Conservation (phyloP, 352 stramenopile species). For the Pythium dissotocum region DNA sequence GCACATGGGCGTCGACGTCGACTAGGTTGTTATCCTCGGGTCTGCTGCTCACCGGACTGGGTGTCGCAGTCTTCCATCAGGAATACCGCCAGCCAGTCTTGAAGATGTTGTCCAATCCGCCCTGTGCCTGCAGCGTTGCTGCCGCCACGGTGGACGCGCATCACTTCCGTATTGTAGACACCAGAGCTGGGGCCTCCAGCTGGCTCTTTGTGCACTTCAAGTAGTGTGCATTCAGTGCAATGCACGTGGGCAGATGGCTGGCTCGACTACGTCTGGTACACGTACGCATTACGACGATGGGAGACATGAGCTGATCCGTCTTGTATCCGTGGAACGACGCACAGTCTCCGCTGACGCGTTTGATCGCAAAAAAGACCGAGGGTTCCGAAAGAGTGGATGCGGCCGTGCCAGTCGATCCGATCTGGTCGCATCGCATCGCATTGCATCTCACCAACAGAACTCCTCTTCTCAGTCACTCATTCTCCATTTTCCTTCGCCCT, state of each 20-base stretch:
- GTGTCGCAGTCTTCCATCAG: too few species aligned
- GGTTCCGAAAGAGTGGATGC: not conserved
- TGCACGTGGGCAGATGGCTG: not conserved
- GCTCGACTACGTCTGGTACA: not conserved
- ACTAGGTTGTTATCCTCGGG: not conserved
- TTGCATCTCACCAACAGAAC: not conserved
- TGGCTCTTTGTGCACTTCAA: conserved; percentile 4
- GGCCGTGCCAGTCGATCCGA: not conserved
- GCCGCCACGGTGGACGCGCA: not conserved
- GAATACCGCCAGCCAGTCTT: too few species aligned
- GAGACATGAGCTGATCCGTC: not conserved
- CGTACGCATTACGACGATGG: not conserved
- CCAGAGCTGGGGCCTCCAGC: not conserved
- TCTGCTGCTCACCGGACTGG: too few species aligned
- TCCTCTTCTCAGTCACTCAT: not conserved
- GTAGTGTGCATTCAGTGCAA: not conserved
- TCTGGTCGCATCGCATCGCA: not conserved
- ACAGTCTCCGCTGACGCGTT: not conserved
- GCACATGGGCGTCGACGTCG: not conserved
- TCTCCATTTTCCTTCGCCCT: conserved; percentile 6
- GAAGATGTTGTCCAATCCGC: too few species aligned
- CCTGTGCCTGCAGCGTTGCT: too few species aligned
- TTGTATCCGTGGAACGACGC: not conserved
- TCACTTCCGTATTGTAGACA: not conserved
- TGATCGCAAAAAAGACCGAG: not conserved